Conservation (phyloP, 2,329 filamentous ascomycete species). For the Diaporthe humulicola region DNA sequence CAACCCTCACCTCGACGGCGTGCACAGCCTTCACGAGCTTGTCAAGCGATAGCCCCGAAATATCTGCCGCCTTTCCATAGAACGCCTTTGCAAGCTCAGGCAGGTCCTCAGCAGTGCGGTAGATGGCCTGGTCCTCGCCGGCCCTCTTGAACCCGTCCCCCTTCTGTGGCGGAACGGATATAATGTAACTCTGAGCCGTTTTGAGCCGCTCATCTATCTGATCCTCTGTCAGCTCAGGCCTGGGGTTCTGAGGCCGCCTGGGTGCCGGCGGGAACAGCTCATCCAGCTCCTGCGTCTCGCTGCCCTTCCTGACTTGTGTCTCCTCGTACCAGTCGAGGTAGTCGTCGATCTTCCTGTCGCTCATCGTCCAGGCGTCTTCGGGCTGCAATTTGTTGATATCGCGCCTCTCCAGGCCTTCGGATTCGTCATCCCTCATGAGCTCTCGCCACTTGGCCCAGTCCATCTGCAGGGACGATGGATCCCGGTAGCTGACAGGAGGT, state of each 20-base stretch:
- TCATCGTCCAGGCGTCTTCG: slow-evolving; percentile 60
- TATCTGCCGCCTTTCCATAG: slow-evolving; percentile 56
- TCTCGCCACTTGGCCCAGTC: slow-evolving; percentile 81
- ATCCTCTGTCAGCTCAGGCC: slow-evolving; percentile 41
- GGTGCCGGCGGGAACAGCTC: slow-evolving; percentile 51
- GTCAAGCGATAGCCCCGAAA: slow-evolving; percentile 51
- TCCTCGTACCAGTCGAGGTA: slow-evolving; percentile 86
- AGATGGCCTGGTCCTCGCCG: slow-evolving; percentile 52
- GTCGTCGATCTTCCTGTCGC: slow-evolving; percentile 73
- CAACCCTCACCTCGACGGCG: slow-evolving; percentile 53
- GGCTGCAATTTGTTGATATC: slow-evolving; percentile 46
- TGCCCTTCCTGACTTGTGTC: slow-evolving; percentile 50
- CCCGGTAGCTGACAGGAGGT: slow-evolving; percentile 61
- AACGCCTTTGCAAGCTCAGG: slow-evolving; percentile 56
- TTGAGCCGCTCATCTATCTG: slow-evolving; percentile 44
- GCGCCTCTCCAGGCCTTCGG: slow-evolving; percentile 42
- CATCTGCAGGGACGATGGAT: slow-evolving; percentile 71
- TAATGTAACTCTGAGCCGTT: slow-evolving; percentile 46
- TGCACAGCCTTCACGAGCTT: slow-evolving; percentile 52
- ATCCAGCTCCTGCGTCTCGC: slow-evolving; percentile 49
- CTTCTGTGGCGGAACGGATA: slow-evolving; percentile 39
- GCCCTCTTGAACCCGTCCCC: slow-evolving; percentile 44
- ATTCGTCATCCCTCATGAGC: slow-evolving; percentile 55
- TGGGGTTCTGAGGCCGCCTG: background rate
- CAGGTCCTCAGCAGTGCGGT: slow-evolving; percentile 57